A percentile compares a stretch with the other conserved stretches of the same genome.
These are phyloP conservation scores for Seminavis robusta DNA, from an alignment of 108 stramenopile species.

Conservation along the genomic window DNA sequence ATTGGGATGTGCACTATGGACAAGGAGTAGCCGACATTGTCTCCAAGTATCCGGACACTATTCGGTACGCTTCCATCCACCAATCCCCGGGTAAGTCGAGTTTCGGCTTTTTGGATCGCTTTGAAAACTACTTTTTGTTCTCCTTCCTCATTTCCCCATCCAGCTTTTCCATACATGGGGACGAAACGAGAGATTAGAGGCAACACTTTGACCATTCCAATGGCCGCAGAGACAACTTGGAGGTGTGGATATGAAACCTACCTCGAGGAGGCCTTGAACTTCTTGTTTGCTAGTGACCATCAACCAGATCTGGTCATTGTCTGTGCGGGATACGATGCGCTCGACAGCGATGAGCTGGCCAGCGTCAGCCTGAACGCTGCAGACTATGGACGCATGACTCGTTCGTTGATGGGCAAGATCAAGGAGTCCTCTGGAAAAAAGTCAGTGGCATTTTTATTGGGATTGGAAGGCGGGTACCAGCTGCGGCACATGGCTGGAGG, in stretches of 20 bases:
- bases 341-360: constrained; percentile 48
- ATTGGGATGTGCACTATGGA: constrained; percentile 74
- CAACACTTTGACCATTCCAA: constrained; percentile 42
- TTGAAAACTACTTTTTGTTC: too few species aligned
- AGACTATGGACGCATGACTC: constrained; percentile 40
- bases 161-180: constrained; percentile 55
- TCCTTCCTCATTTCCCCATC: too few species aligned
- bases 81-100: too few species aligned
- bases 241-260: constrained; percentile 33
- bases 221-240: constrained; percentile 44
- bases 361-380: constrained; percentile 20
- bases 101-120: too few species aligned
- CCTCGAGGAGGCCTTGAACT: constrained; percentile 28
- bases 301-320: constrained; percentile 41
- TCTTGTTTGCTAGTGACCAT: constrained; percentile 9
- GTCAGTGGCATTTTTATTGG: constrained; percentile 19
- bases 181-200: constrained; percentile 9
- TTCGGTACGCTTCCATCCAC: constrained; percentile 52
- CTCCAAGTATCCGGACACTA: constrained; percentile 7
- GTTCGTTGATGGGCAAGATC: constrained; percentile 7
- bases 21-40: constrained; percentile 60
- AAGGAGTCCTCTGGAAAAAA: neutral
- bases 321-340: constrained; percentile 54
- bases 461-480: constrained; percentile 58
- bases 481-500: constrained; percentile 29